Conservation (phyloP, 2,329 filamentous ascomycete genomes). For the Neofusicoccum kwambonambiense region DNA sequence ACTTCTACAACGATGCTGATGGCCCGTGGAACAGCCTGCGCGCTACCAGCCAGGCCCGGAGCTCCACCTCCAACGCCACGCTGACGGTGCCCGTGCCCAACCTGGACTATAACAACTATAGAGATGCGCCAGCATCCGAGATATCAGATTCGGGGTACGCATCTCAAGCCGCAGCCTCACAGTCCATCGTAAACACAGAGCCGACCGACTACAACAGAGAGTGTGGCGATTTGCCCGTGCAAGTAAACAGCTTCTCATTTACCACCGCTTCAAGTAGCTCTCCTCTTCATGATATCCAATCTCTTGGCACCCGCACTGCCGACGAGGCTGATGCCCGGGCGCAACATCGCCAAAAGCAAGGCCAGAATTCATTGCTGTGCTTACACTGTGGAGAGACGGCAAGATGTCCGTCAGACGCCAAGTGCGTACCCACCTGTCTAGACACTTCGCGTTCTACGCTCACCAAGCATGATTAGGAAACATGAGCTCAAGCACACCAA, state of each 20-base stretch:
- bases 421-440: conserved; percentile 27
- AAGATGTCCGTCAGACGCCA: conserved; percentile 38
- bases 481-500: conserved; percentile 70
- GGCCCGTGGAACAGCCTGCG: conserved; percentile 14
- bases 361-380: conserved; percentile 19
- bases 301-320: background rate
- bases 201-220: conserved; percentile 19
- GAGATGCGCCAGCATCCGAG: conserved; percentile 26
- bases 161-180: conserved; percentile 25
- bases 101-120: conserved; percentile 23
- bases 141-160: conserved; percentile 36
- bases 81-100: conserved; percentile 8
- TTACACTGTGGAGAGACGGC: conserved; percentile 25
- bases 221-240: conserved; percentile 3
- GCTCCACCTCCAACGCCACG: background rate
- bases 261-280: background rate
- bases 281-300: background rate
- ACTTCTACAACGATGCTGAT: conserved; percentile 12
- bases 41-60: conserved; percentile 4
- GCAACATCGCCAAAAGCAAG: background rate
- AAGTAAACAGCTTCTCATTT: conserved; percentile 9
- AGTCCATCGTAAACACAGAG: conserved; percentile 34
- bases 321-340: background rate
- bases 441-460: background rate
- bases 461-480: conserved; percentile 56